Evolutionary conservation across 495 filamentous ascomycete genomes (phyloP).

Genomic region (Bryoglossum gracile): DNA sequence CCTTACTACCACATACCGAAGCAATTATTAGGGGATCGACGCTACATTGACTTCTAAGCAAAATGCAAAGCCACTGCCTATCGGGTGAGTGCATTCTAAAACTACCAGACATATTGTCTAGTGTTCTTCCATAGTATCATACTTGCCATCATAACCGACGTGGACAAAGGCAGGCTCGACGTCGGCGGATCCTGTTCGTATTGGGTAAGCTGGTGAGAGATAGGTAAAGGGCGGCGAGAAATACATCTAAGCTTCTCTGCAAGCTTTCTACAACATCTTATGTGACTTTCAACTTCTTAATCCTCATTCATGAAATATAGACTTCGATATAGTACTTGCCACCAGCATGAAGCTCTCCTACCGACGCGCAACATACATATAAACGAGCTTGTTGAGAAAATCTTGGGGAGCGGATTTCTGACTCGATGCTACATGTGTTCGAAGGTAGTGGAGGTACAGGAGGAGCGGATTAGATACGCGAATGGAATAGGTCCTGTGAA

Average conservation of each 20-base stretch:
- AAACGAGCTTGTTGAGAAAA: conserved; percentile 51
- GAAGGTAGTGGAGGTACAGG: conserved; percentile 48
- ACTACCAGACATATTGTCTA: no score
- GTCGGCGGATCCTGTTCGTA: conserved; percentile 31
- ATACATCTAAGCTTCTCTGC: conserved; percentile 44
- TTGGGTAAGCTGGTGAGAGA: conserved; percentile 2
- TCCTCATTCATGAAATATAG: conserved; percentile 49
- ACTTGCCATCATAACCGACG: conserved; percentile 45
- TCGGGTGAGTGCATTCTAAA: no score
- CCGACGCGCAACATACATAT: conserved; percentile 48
- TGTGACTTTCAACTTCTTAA: conserved; percentile 39
- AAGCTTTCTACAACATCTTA: conserved; percentile 48
- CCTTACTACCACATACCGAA: no score
- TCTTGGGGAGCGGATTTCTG: conserved; percentile 44
- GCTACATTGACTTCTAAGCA: no score
- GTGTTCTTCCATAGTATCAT: conserved; percentile 45
- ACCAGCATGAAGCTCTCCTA: conserved; percentile 48
- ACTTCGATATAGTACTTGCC: conserved; percentile 51
- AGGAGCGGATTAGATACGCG: conserved; percentile 45
- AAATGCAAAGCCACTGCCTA: no score
- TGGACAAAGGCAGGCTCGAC: conserved; percentile 52
- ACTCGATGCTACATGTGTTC: conserved; percentile 51
- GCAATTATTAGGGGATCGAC: no score
- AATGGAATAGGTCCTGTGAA: conserved; percentile 50
- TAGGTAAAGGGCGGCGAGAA: background rate